phyloP scores from a whole-genome alignment of 192 early-diverging fungal genomes.

The Umbelopsis sp. region DNA sequence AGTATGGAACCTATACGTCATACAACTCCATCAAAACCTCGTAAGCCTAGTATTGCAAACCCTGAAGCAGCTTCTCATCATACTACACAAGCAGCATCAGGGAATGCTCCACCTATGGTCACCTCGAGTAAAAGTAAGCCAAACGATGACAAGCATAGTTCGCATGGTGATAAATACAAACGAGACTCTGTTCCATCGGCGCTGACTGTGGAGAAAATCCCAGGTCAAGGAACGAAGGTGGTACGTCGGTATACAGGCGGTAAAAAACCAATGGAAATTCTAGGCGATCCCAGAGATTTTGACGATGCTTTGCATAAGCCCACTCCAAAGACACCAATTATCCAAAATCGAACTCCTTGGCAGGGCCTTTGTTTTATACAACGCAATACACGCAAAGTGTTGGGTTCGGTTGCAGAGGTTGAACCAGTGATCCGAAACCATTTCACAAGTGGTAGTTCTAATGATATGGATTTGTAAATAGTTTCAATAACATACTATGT shows the following conservation, averaged over 20 bases:
- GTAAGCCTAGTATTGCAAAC: too few relatives aligned
- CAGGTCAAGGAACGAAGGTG: background rate
- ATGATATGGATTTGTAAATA: background rate
- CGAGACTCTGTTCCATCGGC: background rate
- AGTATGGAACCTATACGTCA: too few relatives aligned
- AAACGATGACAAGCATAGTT: background rate
- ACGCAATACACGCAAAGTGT: background rate
- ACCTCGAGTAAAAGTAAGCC: background rate
- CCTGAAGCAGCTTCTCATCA: too few relatives aligned
- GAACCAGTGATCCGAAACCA: background rate
- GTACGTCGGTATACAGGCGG: conserved; percentile 5
- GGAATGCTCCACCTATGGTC: conserved; percentile 1
- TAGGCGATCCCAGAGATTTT: background rate
- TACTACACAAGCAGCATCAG: background rate
- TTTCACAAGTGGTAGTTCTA: background rate
- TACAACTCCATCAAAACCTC: too few relatives aligned
- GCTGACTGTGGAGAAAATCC: background rate
- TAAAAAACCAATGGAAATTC: background rate
- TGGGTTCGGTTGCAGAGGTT: background rate
- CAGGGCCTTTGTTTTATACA: background rate
- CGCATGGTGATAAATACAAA: too few relatives aligned
- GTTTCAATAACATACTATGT: background rate
- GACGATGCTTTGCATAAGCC: background rate
- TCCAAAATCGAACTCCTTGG: background rate
- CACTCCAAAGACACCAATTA: background rate